Evolutionary conservation across 768 basidiomycete genomes (phyloP), one percentile per base, ranked within the genome.

Genomic region (Suillus fuscotomentosus): DNA sequence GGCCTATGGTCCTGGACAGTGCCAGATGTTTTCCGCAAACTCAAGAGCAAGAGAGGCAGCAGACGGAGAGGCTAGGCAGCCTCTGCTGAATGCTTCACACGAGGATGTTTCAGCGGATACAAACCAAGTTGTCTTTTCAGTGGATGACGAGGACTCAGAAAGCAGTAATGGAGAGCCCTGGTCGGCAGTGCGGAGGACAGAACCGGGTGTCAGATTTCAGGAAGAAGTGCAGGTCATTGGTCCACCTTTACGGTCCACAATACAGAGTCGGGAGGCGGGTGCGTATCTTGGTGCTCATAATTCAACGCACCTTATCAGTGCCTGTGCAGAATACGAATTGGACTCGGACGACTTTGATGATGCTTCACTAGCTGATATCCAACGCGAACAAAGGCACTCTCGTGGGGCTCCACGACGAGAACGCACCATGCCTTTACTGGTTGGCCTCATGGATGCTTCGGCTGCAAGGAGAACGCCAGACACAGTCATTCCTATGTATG

Each of bases 261-360:
- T 81, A 36, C 79, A 87, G 61, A 94, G 92, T 72, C 88, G 94
- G 63, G 93, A 95, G 80, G 81, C 87, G 74, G 91, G 92, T 94
- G 73, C 75, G 90, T 86, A 72, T 67, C 74, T 76, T 64, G 22
- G 31, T 56, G n/a, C 5, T 36, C 59, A 61, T 54, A 43, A 41
- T 56, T 64, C 56, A 47, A 22, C 60, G 51, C 38, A 17, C 39
- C 63, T 72, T 56, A 67, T 61, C 24, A 66, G 53, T 66, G 43
- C 56, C 2, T 51, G 38, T 57, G 6, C 69, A 95, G 94, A 92
- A 72, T 97, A 82, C 74, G 95, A 96, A 14, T 84, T 92, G 22
- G 94, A 96, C 71, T 81, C 86, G 0, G 94, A 95, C 73, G 92
- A 93, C 24, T 76, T 95, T 14, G 92, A 93, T 61, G 88, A 88